Base-by-base conservation (phyloP, 768 basidiomycete species). In the Termitomyces sp. region DNA sequence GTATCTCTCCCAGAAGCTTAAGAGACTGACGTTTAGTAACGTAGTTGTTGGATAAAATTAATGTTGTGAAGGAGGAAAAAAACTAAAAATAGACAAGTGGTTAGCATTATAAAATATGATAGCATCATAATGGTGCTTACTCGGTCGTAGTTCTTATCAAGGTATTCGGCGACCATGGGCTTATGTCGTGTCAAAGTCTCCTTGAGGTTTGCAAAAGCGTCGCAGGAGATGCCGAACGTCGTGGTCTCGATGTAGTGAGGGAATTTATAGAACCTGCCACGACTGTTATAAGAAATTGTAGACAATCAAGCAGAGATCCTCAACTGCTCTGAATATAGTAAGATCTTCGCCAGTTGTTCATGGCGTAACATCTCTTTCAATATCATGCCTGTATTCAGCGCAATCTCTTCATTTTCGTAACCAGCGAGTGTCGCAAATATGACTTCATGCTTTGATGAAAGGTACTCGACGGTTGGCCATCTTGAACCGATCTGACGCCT, bases 1-100 rank as follows among this genome's bases (percentile, higher is more conserved):
- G 78, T 72, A 98, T 98, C 73, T 99, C 97, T 58, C 97, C 97
- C 2, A 99, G 84, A 6, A 98, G 84, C 72, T 99, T 99, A 63
- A 99, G 84, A 1, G 95, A 98, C 70, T 99, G 97, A 15, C 97
- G 91, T 71, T 98, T 98, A n/a, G 97, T 99, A 54, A 99, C 97
- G 68, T 98, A 98, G 78, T 98, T 98, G 65, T 78, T 81, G 18
- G 96, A 98, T 36, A 93, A 79, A 59, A 98, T 89, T 58, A 99
- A 87, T 16, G 88, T 88, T 15, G 91, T 91, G 75, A 94, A 98
- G 50, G 94, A 93, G 29, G 84, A 82, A 79, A 99, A 99, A 80
- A 98, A 99, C 94, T 97, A 63, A 46, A n/a, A 51, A 41, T 43
- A 32, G 42, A 43, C 55, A 20, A 48, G 6, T 27, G 35, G 22